phyloP scores from a whole-genome alignment of 192 early-diverging fungal genomes.

The Coemansia sp. region DNA sequence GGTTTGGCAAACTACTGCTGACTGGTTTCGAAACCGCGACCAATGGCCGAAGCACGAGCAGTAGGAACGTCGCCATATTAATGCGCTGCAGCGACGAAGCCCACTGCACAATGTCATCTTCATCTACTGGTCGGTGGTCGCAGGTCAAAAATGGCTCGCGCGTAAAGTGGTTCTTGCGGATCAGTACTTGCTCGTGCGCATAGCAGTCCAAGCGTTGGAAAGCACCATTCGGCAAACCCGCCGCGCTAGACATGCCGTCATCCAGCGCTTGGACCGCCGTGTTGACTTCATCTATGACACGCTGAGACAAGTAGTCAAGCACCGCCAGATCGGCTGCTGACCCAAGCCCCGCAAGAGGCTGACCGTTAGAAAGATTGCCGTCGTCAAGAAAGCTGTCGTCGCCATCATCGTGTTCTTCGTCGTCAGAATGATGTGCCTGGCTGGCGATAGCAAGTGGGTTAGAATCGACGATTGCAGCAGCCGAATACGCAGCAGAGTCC shows the following conservation, averaged over 20 bases:
- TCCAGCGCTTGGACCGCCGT: constrained; percentile 5
- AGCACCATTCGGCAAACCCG: background rate
- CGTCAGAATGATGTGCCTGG: background rate
- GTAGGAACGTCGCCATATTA: constrained; percentile 46
- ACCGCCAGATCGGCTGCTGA: constrained; percentile 38
- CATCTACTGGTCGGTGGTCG: constrained; percentile 26
- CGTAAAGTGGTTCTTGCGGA: constrained; percentile 47
- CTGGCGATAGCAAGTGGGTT: background rate
- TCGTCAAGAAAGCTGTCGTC: background rate
- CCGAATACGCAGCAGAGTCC: background rate
- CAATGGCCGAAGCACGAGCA: constrained; percentile 42
- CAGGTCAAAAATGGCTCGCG: constrained; percentile 24
- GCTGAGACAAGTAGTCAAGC: constrained; percentile 47
- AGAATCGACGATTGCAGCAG: background rate
- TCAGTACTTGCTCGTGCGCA: constrained; percentile 39
- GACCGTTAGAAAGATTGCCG: background rate
- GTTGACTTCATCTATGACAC: constrained; percentile 27
- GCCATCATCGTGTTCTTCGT: background rate
- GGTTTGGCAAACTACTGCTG: constrained; percentile 34
- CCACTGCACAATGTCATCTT: constrained; percentile 37
- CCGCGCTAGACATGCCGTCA: background rate
- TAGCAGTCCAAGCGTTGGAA: constrained; percentile 33
- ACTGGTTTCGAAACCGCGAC: constrained; percentile 17
- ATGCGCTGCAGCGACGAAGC: constrained; percentile 29
- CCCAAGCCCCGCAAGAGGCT: constrained; percentile 4